Evolutionary conservation across 257 asterid species (phyloP).

Genomic region (Galeopsis tetrahit): DNA sequence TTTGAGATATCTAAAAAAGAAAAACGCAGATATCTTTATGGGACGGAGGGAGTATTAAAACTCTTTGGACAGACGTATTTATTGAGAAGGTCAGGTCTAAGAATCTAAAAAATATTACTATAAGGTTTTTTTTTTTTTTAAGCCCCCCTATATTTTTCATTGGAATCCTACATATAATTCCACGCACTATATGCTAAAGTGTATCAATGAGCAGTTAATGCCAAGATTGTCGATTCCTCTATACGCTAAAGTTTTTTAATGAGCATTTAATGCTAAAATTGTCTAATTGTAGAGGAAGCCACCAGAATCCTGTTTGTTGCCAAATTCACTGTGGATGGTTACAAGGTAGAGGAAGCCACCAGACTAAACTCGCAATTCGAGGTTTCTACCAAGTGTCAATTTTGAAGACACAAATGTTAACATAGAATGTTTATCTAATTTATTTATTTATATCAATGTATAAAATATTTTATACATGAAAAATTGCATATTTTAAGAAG

Average conservation of each 20-base stretch:
- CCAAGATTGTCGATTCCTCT: background rate
- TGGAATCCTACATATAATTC: background rate
- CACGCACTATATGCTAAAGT: background rate
- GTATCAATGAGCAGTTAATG: background rate
- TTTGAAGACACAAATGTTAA: background rate
- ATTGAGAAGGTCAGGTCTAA: too few relatives aligned
- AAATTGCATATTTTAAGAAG: too few relatives aligned
- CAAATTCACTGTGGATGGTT: background rate
- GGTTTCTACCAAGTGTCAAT: background rate
- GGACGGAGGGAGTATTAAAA: too few relatives aligned
- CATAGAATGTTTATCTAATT: background rate
- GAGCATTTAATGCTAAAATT: background rate
- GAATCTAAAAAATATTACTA: too few relatives aligned
- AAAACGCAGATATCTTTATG: too few relatives aligned
- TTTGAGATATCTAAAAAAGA: too few relatives aligned
- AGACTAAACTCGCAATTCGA: background rate
- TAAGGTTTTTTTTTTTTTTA: too few relatives aligned
- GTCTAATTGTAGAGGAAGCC: background rate
- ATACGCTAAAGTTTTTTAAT: background rate
- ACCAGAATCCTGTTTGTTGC: background rate
- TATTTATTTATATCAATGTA: background rate
- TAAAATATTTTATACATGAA: too few relatives aligned
- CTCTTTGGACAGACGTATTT: too few relatives aligned
- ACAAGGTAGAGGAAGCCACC: background rate
- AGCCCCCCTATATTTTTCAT: background rate